Evolutionary conservation across 108 stramenopile species (phyloP).

Genomic region (Nannochloropsis salina): DNA sequence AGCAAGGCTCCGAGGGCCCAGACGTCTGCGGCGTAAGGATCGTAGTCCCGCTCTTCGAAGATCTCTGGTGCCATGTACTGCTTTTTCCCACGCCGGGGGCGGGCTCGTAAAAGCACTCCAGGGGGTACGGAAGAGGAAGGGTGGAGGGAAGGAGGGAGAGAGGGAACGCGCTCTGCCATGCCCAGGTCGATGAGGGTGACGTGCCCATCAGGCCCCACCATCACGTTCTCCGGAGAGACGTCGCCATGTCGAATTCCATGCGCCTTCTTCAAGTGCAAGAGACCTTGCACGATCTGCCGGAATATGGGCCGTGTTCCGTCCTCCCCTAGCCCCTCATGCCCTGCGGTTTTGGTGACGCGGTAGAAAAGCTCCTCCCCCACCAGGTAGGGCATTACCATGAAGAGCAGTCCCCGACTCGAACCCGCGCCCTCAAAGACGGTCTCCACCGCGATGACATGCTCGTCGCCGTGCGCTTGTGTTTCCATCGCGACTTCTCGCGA

Average conservation of each 20-base stretch:
- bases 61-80: slow-evolving; percentile 15
- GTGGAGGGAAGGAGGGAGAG: neutral
- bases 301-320: neutral
- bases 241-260: neutral
- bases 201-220: neutral
- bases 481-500: neutral
- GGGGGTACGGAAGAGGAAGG: neutral
- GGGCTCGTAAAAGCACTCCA: neutral
- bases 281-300: neutral
- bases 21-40: slow-evolving; percentile 3
- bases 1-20: neutral
- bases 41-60: neutral
- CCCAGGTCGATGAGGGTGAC: slow-evolving; percentile 7
- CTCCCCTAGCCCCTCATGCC: neutral
- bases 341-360: neutral
- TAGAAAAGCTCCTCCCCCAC: neutral
- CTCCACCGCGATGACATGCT: neutral
- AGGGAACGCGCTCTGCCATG: neutral
- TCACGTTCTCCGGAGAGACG: neutral
- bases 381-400: neutral
- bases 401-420: neutral
- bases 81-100: neutral
- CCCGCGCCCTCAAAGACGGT: neutral
- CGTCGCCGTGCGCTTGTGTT: neutral
- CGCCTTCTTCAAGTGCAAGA: neutral